Base-by-base conservation (phyloP, 202 grass and related monocot genomes). In the Cymbopogon flexuosus region DNA sequence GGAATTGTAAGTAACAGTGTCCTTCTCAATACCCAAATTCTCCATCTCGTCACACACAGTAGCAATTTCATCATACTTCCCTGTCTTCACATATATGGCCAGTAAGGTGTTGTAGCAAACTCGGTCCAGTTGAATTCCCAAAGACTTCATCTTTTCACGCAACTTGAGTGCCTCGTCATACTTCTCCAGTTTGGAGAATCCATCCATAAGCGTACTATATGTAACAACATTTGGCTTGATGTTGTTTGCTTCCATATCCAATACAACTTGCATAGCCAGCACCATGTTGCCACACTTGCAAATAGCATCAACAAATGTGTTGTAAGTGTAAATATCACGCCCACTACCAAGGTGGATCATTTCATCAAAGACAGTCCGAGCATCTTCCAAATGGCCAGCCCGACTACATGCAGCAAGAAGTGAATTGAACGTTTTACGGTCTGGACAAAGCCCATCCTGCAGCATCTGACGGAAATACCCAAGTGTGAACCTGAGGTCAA, bases 71-170 rank as follows among this genome's bases (percentile, higher is more conserved):
- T 84, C 88, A 64, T 95, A 95, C 36, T 90, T 98, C 40, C 90
- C 88, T 1, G 87, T 86, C 88, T 93, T 98, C 76, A 89, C 88
- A 89, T 89, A 94, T 81, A 98, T 88, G 6, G 92, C 83, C 70
- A 98, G 83, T 80, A 98, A 88, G 12, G 92, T 98, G 85, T 98
- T 98, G 87, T 98, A 98, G 69, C 96, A 98, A 37, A 98, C 88
- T 60, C 96, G 72, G 47, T 98, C 96, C 36, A 98, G 81, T 33
- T 67, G 84, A 80, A 95, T 91, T 41, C 87, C 70, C 68, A 98
- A 68, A 88, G 90, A 84, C 77, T 95, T 98, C 86, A 98, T 91
- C 73, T 95, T 95, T 35, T 91, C 75, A 33, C 87, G 91, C 12
- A 98, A 37, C 77, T 90, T 91, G 58, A 95, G 63, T 68, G 96